Conservation (phyloP, 257 asterid species). For the Rauvolfia tetraphylla region DNA sequence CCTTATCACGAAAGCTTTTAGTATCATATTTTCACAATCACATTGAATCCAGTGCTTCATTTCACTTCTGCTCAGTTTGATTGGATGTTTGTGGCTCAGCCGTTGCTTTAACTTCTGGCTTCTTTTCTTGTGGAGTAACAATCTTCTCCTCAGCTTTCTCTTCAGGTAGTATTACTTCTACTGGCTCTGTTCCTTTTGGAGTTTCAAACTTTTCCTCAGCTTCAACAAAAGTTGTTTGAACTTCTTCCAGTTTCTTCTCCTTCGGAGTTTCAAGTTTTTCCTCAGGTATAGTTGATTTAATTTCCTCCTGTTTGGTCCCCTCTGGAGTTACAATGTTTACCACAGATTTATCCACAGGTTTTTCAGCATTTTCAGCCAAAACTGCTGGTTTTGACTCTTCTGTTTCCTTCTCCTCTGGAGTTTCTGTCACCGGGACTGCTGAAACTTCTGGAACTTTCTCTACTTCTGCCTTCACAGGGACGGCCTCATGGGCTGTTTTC, state of each 20-base stretch:
- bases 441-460: constrained; percentile 15
- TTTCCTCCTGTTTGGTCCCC: constrained; percentile 15
- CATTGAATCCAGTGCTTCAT: background rate
- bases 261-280: constrained; percentile 8
- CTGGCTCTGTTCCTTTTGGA: background rate
- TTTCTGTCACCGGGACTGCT: constrained; percentile 4
- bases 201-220: background rate
- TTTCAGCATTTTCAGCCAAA: constrained; percentile 3
- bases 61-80: background rate
- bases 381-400: constrained; percentile 15
- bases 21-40: background rate
- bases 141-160: background rate
- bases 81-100: background rate
- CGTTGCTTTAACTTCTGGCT: background rate
- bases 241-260: constrained; percentile 4
- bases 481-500: constrained; percentile 10
- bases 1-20: background rate
- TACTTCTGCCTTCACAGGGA: constrained; percentile 15
- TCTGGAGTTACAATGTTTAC: background rate
- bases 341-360: background rate
- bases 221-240: background rate
- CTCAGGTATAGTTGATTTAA: background rate
- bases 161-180: background rate
- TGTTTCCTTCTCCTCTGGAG: constrained; percentile 9
- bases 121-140: background rate